Evolutionary conservation across 1,284 basidiomycete genomes (phyloP).

Genomic region (Kwoniella shivajii): DNA sequence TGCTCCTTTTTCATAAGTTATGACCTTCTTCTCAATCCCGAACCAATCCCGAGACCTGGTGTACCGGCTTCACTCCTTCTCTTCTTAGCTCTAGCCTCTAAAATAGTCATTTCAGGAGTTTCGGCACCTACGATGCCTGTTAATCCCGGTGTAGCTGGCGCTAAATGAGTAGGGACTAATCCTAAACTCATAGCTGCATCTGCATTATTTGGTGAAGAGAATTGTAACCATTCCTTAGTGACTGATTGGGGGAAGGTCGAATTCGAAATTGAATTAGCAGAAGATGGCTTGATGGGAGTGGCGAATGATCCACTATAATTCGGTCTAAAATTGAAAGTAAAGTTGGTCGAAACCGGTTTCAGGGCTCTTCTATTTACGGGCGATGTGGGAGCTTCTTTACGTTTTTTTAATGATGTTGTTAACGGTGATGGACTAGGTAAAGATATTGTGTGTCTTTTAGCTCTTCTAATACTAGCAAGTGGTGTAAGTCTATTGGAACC

Average conservation of each 20-base stretch:
- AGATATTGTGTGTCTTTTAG: slow-evolving; percentile 9
- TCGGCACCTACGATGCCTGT: slow-evolving; percentile 19
- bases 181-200: slow-evolving; percentile 19
- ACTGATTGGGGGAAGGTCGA: slow-evolving; percentile 12
- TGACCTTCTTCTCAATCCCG: not conserved
- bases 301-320: slow-evolving; percentile 9
- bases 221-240: slow-evolving; percentile 15
- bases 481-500: not conserved
- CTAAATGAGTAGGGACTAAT: slow-evolving; percentile 22
- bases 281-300: slow-evolving; percentile 12
- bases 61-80: not conserved
- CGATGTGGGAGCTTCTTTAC: slow-evolving; percentile 16
- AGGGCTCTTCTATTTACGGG: slow-evolving; percentile 5
- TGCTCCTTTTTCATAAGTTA: no score
- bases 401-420: slow-evolving; percentile 7
- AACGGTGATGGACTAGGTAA: slow-evolving; percentile 20
- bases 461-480: not conserved
- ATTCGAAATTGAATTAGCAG: not conserved
- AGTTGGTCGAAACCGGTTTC: not conserved
- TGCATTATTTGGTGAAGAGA: slow-evolving; percentile 17
- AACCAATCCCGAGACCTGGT: not conserved
- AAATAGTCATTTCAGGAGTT: slow-evolving; percentile 17
- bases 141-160: slow-evolving; percentile 21
- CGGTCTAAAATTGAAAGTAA: slow-evolving; percentile 7
- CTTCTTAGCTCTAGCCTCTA: slow-evolving; percentile 16